phyloP scores from a whole-genome alignment of 306 rosid genomes.

The Erythrophleum fordii region DNA sequence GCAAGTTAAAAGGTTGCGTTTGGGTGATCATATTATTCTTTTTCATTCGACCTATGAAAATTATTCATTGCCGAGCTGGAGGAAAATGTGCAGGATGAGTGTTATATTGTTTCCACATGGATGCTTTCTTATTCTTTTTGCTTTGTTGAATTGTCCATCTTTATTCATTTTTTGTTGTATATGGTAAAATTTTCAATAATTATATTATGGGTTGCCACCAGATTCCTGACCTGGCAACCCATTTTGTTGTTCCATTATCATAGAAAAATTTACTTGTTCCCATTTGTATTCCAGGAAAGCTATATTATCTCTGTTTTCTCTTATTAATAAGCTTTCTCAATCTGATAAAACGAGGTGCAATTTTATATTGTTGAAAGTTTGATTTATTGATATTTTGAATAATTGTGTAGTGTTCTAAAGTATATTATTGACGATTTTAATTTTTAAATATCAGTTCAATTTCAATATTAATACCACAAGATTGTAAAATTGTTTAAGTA shows the following conservation, averaged over 20 bases:
- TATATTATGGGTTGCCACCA: constrained; percentile 47
- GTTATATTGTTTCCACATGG: constrained; percentile 49
- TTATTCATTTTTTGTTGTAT: constrained; percentile 62
- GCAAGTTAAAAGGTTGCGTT: constrained; percentile 58
- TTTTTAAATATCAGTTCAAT: too few relatives aligned
- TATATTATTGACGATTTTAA: too few relatives aligned
- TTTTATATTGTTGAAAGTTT: too few relatives aligned
- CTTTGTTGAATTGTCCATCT: constrained; percentile 37
- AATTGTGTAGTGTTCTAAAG: too few relatives aligned
- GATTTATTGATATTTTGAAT: too few relatives aligned
- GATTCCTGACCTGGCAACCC: constrained; percentile 46
- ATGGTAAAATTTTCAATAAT: constrained; percentile 47
- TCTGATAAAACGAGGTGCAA: too few relatives aligned
- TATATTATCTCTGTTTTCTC: background rate
- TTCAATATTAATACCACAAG: too few relatives aligned
- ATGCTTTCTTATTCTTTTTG: constrained; percentile 41
- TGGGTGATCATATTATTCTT: constrained; percentile 42
- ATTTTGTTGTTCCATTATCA: constrained; percentile 37
- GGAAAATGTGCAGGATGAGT: constrained; percentile 50
- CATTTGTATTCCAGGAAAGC: background rate
- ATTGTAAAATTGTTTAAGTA: too few relatives aligned
- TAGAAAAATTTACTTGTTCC: background rate
- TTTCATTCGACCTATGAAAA: constrained; percentile 42
- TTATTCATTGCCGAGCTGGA: constrained; percentile 46
- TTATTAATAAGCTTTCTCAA: background rate